Evolutionary conservation across 345 rosid species (phyloP).

Genomic region (Atalantia buxifolia): DNA sequence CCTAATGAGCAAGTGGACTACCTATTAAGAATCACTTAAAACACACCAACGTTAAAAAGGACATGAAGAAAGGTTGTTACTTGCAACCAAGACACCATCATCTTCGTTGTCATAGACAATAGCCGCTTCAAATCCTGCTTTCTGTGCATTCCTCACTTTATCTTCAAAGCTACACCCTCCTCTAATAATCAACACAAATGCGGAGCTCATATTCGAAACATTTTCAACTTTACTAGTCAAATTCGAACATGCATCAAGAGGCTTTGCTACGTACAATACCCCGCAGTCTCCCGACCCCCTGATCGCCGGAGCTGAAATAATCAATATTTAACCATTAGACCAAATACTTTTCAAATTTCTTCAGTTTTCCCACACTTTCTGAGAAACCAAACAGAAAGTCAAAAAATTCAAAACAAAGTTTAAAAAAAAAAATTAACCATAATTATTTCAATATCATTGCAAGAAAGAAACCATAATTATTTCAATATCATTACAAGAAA

Average conservation of each 20-base stretch:
- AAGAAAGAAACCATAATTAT: neutral
- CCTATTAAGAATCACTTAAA: neutral
- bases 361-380: neutral
- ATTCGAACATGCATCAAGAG: slow-evolving; percentile 70
- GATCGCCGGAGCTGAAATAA: slow-evolving; percentile 63
- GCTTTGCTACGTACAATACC: slow-evolving; percentile 53
- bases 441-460: no score
- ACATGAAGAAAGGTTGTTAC: slow-evolving; percentile 39
- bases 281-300: slow-evolving; percentile 73
- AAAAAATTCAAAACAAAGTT: neutral
- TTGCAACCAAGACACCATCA: slow-evolving; percentile 67
- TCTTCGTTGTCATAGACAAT: slow-evolving; percentile 63
- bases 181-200: slow-evolving; percentile 67
- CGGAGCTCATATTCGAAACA: slow-evolving; percentile 36
- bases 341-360: neutral
- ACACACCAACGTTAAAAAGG: neutral
- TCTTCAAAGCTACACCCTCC: slow-evolving; percentile 92
- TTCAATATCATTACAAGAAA: neutral
- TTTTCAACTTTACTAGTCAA: slow-evolving; percentile 47
- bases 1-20: neutral
- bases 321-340: slow-evolving; percentile 3
- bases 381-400: neutral
- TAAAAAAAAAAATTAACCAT: neutral
- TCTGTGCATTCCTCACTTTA: slow-evolving; percentile 82
- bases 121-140: slow-evolving; percentile 79